Conservation (phyloP, 2,329 filamentous ascomycete species). For the Pseudocercospora macadamiae region DNA sequence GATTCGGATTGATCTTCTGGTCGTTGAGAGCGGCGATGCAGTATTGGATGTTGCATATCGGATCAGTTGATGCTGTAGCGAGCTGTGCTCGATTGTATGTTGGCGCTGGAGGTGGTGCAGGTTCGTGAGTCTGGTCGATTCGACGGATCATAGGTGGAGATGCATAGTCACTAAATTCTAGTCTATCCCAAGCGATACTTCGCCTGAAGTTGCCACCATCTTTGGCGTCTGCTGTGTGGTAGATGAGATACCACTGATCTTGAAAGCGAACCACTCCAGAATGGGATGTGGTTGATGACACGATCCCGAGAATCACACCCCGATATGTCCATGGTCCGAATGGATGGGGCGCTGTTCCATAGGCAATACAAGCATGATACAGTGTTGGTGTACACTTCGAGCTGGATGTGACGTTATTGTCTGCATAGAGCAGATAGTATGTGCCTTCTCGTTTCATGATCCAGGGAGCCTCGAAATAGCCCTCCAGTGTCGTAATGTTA, state of each 20-base stretch:
- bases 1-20: neutral
- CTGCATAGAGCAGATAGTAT: slow-evolving; percentile 7
- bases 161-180: neutral
- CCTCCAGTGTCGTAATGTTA: neutral
- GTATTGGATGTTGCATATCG: slow-evolving; percentile 2
- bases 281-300: slow-evolving; percentile 8
- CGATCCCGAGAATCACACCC: slow-evolving; percentile 4
- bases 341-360: neutral
- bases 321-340: slow-evolving; percentile 5
- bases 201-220: slow-evolving; percentile 6
- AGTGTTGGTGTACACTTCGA: slow-evolving; percentile 1
- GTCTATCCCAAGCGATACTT: neutral
- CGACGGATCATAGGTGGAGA: neutral
- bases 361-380: slow-evolving; percentile 5
- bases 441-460: slow-evolving; percentile 2
- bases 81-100: neutral
- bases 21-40: slow-evolving; percentile 2
- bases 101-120: neutral
- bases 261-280: neutral
- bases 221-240: slow-evolving; percentile 1
- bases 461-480: slow-evolving; percentile 6
- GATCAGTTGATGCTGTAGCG: neutral
- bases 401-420: slow-evolving; percentile 1
- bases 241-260: neutral
- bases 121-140: neutral